phyloP scores from a whole-genome alignment of 78 protist species.

The Chrysochromulina parva region DNA sequence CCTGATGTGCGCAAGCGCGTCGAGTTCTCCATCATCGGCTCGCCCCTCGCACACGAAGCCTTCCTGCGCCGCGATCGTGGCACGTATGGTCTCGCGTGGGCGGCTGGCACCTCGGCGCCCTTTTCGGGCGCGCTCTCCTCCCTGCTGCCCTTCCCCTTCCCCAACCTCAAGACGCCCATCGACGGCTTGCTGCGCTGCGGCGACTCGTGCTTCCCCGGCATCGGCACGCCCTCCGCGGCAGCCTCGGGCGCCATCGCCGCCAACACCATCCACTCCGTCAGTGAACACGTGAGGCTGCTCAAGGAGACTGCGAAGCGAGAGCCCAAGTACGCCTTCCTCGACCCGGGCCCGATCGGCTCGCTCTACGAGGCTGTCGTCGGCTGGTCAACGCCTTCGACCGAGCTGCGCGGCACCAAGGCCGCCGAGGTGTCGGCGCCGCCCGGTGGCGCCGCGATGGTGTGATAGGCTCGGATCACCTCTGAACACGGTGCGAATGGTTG shows the following conservation, averaged over 20 bases:
- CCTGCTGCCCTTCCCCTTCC: conserved; percentile 26
- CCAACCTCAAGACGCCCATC: conserved; percentile 13
- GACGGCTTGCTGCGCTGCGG: conserved; percentile 21
- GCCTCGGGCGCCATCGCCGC: conserved; percentile 28
- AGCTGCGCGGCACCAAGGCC: not conserved
- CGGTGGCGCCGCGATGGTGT: too few relatives aligned
- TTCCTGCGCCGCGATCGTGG: conserved; percentile 25
- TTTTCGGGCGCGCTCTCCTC: not conserved
- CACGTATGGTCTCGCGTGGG: conserved; percentile 21
- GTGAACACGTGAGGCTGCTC: not conserved
- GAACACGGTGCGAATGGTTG: too few relatives aligned
- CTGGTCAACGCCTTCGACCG: not conserved
- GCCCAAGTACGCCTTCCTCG: not conserved
- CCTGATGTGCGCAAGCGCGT: conserved; percentile 10
- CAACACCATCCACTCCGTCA: not conserved
- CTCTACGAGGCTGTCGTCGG: not conserved
- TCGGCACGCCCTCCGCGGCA: conserved; percentile 24
- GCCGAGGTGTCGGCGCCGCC: not conserved
- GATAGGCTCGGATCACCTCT: too few relatives aligned
- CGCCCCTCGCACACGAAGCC: conserved; percentile 31
- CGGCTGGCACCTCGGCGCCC: conserved; percentile 22
- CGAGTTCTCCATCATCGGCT: not conserved
- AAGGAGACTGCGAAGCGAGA: not conserved
- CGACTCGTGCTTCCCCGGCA: conserved; percentile 34
- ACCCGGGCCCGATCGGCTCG: not conserved